Conservation (phyloP, 225 moss, liverwort and hornwort genomes). For the Climacium dendroides region DNA sequence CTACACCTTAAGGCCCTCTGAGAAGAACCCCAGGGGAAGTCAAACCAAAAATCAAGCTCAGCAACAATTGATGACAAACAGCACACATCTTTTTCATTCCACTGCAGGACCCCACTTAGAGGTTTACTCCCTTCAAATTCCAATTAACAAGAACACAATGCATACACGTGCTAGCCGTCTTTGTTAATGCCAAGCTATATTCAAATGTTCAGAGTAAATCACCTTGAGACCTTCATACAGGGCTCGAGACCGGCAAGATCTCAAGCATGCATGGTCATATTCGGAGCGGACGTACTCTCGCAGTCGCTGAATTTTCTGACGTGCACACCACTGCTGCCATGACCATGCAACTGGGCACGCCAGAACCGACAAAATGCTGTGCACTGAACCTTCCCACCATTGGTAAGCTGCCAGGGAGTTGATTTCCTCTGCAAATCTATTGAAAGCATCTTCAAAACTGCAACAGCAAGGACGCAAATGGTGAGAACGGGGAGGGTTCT, state of each 20-base stretch:
- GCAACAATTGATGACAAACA: not conserved
- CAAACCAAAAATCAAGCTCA: not conserved
- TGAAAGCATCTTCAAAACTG: constrained; percentile 97
- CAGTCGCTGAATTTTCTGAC: constrained; percentile 81
- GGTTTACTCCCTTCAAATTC: not conserved
- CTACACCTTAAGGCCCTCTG: not conserved
- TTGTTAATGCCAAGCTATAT: not conserved
- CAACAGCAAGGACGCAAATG: not conserved
- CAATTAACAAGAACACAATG: not conserved
- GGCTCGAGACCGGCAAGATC: constrained; percentile 93
- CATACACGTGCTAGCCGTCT: not conserved
- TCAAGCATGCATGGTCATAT: constrained; percentile 97
- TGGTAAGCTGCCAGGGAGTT: constrained; percentile 85
- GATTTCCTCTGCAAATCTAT: constrained; percentile 88
- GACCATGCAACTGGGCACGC: constrained; percentile 88
- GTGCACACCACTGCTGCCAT: constrained; percentile 97
- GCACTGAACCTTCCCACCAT: constrained; percentile 99
- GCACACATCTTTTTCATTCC: not conserved
- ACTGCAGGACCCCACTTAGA: not conserved
- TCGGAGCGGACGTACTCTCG: constrained; percentile 93
- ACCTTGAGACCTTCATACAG: constrained; percentile 99
- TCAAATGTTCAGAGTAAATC: not conserved
- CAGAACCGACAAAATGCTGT: constrained; percentile 82
- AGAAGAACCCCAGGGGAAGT: not conserved
- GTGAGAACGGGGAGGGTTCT: not conserved